phyloP scores from a whole-genome alignment of 1,139 yeast species.

The Kazachstania sp. region DNA sequence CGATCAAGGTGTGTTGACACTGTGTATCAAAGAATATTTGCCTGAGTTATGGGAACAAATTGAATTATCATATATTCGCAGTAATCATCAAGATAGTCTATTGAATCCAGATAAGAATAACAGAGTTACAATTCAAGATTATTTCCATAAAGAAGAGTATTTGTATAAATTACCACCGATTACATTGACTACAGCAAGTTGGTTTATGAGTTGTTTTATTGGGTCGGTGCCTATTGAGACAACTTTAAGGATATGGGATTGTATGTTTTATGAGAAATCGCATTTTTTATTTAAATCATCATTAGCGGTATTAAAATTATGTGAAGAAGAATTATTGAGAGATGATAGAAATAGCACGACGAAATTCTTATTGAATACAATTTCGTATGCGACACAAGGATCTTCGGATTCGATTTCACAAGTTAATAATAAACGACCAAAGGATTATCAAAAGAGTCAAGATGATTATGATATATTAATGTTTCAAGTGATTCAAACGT shows the following conservation, averaged over 20 bases:
- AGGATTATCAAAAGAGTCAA: conserved; percentile 5
- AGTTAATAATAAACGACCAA: neutral
- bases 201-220: conserved; percentile 95
- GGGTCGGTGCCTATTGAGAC: conserved; percentile 84
- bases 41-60: conserved; percentile 69
- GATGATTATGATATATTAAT: conserved; percentile 66
- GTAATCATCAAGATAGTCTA: conserved; percentile 3
- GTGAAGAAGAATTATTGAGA: conserved; percentile 35
- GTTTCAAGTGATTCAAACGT: conserved; percentile 77
- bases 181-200: conserved; percentile 85
- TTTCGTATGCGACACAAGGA: neutral
- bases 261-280: conserved; percentile 84
- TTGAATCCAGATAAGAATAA: conserved; percentile 1
- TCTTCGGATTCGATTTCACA: conserved; percentile 1
- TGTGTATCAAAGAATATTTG: conserved; percentile 71
- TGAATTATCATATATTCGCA: conserved; percentile 28
- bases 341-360: conserved; percentile 1
- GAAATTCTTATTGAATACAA: neutral
- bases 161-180: conserved; percentile 76
- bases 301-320: conserved; percentile 66
- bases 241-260: conserved; percentile 86
- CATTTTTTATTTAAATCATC: conserved; percentile 77
- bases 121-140: conserved; percentile 6
- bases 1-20: conserved; percentile 88
- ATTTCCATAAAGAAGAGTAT: conserved; percentile 41